Evolutionary conservation across 1,284 basidiomycete genomes (phyloP), one percentile per base, ranked within the genome.

Genomic region (Melampsora larici-populina): DNA sequence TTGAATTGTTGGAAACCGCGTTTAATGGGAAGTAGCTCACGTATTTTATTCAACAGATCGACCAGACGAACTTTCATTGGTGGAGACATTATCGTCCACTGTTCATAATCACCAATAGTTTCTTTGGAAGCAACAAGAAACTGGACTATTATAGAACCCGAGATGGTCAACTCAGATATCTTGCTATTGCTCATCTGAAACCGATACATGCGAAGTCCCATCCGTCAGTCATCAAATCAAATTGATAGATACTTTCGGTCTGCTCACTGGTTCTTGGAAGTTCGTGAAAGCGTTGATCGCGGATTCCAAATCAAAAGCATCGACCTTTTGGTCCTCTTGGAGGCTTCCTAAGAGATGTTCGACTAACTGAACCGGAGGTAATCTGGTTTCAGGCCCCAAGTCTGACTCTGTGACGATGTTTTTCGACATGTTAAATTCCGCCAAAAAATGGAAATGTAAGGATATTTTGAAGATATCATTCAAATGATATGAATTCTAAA

Each of bases 211-310:
- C 55, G 15, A 29, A 58, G 55, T 58, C 29, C 5, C 17, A 17
- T 58, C 15, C 43, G 9, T 58, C 7, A 58, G 21, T 29, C 21
- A 58, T 29, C 21, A 15, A 24, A 3, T 29, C 7, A 58, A 29
- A 58, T 58, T 24, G n/a, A 58, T 9, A 24, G 29, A 29, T 11
- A 9, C 13, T 26, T 21, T 24, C 55, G 18, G 55, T n/a, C 15
- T 24, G 55, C 55, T 58, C 55, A 58, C 55, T 13, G 55, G 55
- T 58, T n/a, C 55, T 58, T 58, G 55, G 4, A 58, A 58, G 55
- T 29, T 58, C 21, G 55, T 29, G 55, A 58, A 58, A 58, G n/a
- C 55, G 21, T n/a, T 29, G 55, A 58, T 58, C 9, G 55, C 55
- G 55, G 29, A 29, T 29, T 58, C 55, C 55, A 58, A 29, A 29